Percentiles rank a stretch among this genome's conserved stretches.
Conservation (phyloP, 371 early-diverging fungal genomes). For the Rhizopus stolonifer region DNA sequence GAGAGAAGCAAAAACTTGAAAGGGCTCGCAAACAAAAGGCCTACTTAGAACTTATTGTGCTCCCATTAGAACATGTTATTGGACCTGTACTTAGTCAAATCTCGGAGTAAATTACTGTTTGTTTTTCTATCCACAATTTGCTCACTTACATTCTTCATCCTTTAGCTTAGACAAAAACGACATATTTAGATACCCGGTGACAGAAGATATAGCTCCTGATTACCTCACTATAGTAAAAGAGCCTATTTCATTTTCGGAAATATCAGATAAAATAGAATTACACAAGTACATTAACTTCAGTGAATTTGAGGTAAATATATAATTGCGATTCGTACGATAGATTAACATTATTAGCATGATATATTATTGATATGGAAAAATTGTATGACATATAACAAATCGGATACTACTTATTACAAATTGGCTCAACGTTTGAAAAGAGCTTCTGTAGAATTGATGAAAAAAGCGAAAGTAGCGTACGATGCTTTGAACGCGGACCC, state of each 20-base stretch:
- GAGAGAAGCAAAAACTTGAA: constrained; percentile 84
- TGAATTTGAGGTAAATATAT: constrained; percentile 39
- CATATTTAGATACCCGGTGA: constrained; percentile 68
- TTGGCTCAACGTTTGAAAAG: constrained; percentile 58
- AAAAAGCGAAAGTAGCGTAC: constrained; percentile 43
- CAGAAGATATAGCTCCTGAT: constrained; percentile 77
- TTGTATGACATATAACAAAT: constrained; percentile 74
- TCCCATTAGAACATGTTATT: constrained; percentile 71
- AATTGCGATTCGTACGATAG: neutral
- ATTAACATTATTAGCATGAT: constrained; percentile 51
- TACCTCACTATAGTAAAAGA: constrained; percentile 70
- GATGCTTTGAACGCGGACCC: constrained; percentile 33
- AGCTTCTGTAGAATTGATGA: constrained; percentile 32
- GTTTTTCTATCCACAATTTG: neutral
- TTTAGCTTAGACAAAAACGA: constrained; percentile 45
- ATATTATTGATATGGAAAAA: constrained; percentile 72
- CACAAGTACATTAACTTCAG: constrained; percentile 41
- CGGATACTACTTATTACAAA: constrained; percentile 71
- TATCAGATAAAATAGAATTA: constrained; percentile 41
- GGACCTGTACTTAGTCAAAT: constrained; percentile 65
- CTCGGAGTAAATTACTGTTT: constrained; percentile 51
- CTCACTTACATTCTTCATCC: neutral
- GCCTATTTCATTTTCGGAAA: constrained; percentile 61
- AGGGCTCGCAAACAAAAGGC: constrained; percentile 59
- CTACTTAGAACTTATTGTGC: constrained; percentile 66